Evolutionary conservation across 73 alveolate genomes (phyloP).

Genomic region (Paramecium tetraurelia): DNA sequence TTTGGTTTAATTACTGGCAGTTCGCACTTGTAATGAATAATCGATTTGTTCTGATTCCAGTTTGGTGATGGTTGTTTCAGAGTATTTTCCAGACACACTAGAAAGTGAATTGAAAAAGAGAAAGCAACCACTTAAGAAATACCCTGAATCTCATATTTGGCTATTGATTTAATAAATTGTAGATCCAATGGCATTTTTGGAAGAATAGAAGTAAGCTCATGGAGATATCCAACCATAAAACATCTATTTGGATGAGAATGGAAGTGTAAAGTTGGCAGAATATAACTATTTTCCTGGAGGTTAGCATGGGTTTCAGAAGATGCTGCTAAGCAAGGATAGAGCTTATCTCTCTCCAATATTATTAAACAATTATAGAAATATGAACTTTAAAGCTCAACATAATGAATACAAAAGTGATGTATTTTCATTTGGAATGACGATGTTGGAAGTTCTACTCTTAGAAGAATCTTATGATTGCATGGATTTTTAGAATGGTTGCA

Average conservation of each 20-base stretch:
- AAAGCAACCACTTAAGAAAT: neutral
- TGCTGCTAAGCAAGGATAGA: neutral
- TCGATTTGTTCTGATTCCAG: constrained; percentile 1
- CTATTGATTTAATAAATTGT: neutral
- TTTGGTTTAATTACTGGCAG: neutral
- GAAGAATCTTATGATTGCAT: constrained; percentile 44
- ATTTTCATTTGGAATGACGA: neutral
- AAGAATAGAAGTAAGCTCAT: neutral
- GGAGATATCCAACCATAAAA: constrained; percentile 7
- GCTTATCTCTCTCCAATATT: neutral
- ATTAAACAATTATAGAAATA: neutral
- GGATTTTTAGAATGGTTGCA: constrained; percentile 8
- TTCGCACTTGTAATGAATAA: neutral
- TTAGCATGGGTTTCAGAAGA: constrained; percentile 31
- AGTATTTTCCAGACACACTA: neutral
- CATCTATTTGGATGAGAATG: constrained; percentile 12
- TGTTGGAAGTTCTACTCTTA: neutral
- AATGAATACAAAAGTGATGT: constrained; percentile 47
- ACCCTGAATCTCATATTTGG: neutral
- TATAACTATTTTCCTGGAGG: constrained; percentile 22
- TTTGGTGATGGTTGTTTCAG: neutral
- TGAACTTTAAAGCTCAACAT: neutral
- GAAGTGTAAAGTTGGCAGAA: constrained; percentile 35
- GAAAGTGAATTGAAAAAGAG: neutral
- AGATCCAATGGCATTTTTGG: neutral